Base-by-base conservation (phyloP, 2,329 filamentous ascomycete genomes). In the Clathrospora elynae region DNA sequence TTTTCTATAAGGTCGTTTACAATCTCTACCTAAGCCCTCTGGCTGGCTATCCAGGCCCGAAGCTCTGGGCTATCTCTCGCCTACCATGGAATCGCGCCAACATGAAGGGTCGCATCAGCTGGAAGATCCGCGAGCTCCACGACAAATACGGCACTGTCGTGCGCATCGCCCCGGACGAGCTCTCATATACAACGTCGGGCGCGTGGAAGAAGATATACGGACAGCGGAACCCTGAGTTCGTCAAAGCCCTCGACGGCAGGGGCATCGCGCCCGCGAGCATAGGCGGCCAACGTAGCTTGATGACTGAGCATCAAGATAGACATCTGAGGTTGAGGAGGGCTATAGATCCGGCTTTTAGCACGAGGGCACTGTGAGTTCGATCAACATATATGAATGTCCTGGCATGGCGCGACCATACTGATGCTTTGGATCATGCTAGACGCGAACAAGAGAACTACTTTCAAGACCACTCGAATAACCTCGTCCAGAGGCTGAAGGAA, bases 201-300 rank as follows among this genome's bases (percentile, higher is more conserved):
- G 42, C 42, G 11, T 46, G 42, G 42, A 41, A 41, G 20, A 36
- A 46, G 12, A 42, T 36, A 20, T 42, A 46, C 2, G 37, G 42
- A 35, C 42, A 46, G 60, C 35, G 34, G 9, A 39, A 39, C 6
- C 41, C 41, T 5, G 41, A 44, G 10, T 44, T 44, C 7, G 35
- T 44, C 9, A 44, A 44, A 19, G 34, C 34, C 14, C 41, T 44
- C 7, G 41, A 44, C 14, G 41, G 41, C 6, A 44, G 41, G 18
- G 41, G 41, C 3, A 44, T 44, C 16, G 41, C 41, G 23, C 41
- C 41, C 13, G 28, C 34, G 11, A 44, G 41, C 30, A 44, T 44
- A 10, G 41, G 41, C 9, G 41, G 41, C 17, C 41, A 44, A 26
- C 41, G 41, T 12, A 44, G 41, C 22, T 33, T 44, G 23, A 44